Evolutionary conservation across 176 grass and related monocot species (phyloP).

Genomic region (Phoenix dactylifera): DNA sequence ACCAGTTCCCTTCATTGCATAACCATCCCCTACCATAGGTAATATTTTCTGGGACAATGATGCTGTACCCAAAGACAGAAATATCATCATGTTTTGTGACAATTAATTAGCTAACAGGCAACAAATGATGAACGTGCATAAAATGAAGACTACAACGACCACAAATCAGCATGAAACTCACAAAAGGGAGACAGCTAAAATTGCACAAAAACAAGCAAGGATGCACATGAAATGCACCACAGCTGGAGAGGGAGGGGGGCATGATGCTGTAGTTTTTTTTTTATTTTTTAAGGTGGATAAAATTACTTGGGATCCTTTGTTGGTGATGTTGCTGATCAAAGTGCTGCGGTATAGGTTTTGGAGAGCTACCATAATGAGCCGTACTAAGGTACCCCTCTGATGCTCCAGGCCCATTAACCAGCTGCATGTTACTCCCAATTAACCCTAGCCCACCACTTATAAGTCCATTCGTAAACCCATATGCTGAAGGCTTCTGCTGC

Average conservation of each 20-base stretch:
- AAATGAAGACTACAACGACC: no score
- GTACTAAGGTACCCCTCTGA: conserved; percentile 64
- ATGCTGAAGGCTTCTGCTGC: conserved; percentile 60
- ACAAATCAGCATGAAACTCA: no score
- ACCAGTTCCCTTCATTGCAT: conserved; percentile 32
- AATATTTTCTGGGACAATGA: conserved; percentile 27
- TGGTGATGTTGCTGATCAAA: conserved; percentile 55
- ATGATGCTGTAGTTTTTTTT: no score
- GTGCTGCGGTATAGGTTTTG: conserved; percentile 73
- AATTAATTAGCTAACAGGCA: no score
- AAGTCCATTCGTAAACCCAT: conserved; percentile 63
- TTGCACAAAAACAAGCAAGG: no score
- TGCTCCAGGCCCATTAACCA: conserved; percentile 46
- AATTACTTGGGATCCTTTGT: conserved; percentile 80
- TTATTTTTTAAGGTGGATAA: conserved; percentile 17
- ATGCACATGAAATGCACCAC: no score
- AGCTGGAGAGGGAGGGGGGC: no score
- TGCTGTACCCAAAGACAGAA: conserved; percentile 26
- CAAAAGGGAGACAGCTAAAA: no score
- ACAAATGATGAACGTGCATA: no score
- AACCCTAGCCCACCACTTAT: conserved; percentile 69
- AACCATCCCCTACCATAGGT: conserved; percentile 17
- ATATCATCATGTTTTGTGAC: background rate
- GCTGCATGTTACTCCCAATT: conserved; percentile 53
- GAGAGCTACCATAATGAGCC: conserved; percentile 48